Base-by-base conservation (phyloP, 495 filamentous ascomycete species). In the Chaetomium cochliodes region DNA sequence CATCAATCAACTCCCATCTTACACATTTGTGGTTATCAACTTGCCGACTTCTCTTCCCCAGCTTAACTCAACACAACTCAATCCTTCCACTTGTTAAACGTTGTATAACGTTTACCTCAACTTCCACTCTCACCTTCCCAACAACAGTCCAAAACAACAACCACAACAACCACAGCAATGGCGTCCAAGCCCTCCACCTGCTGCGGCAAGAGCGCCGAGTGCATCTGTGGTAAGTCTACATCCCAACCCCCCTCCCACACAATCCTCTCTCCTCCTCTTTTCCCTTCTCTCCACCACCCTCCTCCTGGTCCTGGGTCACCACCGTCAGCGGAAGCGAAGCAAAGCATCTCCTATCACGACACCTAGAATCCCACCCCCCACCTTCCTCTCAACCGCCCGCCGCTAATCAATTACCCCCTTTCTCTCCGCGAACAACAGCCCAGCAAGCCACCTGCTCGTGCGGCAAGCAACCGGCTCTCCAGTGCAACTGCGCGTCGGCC, bases 401-500 rank as follows among this genome's bases (percentile, higher is more conserved):
- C 5, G n/a, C n/a, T 65, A 39, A 56, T 50, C 49, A 28, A n/a
- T n/a, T 51, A 16, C 22, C 28, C 28, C 28, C 28, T 6, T 30
- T 6, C 28, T 6, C 28, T 6, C 37, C 37, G 15, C 16, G n/a
- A n/a, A 18, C 23, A 11, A 63, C 73, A 81, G 78, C 79, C 65
- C 72, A 81, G 64, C 81, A 86, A 71, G 85, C 85, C 3, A 88
- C 80, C 59, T 97, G 93, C 85, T 93, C 91, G 18, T 98, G 93
- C 73, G 93, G 93, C 68, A 84, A 93, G 79, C 84, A 93, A 71
- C 85, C 85, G 9, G 93, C 93, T 50, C 85, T 96, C 62, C 82
- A 91, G 73, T 98, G 93, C 83, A 87, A 80, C 61, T 98, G 93
- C 81, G 87, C 86, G 74, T 92, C 90, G 74, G 86, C 92, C 9